Percentiles rank a stretch among this genome's conserved stretches.
These are phyloP conservation scores for Gymnopus androsaceus DNA, from an alignment of 1,284 basidiomycete species.

Conservation along the genomic window DNA sequence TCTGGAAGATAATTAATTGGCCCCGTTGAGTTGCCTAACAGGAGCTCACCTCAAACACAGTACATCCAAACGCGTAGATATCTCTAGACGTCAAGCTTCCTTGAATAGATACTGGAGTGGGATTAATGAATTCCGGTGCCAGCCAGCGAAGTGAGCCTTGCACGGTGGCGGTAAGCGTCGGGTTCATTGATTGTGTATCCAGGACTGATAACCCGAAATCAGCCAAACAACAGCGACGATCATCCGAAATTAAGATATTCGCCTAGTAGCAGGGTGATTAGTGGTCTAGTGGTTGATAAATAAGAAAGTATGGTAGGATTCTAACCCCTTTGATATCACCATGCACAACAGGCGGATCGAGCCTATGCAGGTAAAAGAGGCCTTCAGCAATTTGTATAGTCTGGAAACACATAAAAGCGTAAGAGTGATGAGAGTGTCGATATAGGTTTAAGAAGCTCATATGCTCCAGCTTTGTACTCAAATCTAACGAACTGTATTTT, in stretches of 20 bases:
- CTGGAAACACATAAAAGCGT: conserved; percentile 14
- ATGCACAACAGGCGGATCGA: no score
- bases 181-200: conserved; percentile 1
- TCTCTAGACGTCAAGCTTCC: background rate
- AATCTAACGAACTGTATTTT: background rate
- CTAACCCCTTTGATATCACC: conserved; percentile 22
- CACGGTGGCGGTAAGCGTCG: background rate
- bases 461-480: background rate
- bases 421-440: background rate
- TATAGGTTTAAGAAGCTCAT: background rate
- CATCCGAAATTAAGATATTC: conserved; percentile 11
- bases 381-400: no score
- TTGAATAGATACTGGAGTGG: background rate
- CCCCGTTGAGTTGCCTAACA: no score
- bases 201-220: conserved; percentile 11
- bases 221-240: conserved; percentile 9
- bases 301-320: background rate
- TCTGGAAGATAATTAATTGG: background rate
- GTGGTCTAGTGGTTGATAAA: background rate
- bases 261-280: background rate
- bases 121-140: conserved; percentile 11
- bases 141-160: conserved; percentile 16
- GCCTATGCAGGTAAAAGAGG: no score
- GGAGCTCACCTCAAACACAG: conserved; percentile 13
- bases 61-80: conserved; percentile 16